Evolutionary conservation across 2,329 filamentous ascomycete genomes (phyloP), one percentile per base, ranked within the genome.

Genomic region (Macrophomina tecta): DNA sequence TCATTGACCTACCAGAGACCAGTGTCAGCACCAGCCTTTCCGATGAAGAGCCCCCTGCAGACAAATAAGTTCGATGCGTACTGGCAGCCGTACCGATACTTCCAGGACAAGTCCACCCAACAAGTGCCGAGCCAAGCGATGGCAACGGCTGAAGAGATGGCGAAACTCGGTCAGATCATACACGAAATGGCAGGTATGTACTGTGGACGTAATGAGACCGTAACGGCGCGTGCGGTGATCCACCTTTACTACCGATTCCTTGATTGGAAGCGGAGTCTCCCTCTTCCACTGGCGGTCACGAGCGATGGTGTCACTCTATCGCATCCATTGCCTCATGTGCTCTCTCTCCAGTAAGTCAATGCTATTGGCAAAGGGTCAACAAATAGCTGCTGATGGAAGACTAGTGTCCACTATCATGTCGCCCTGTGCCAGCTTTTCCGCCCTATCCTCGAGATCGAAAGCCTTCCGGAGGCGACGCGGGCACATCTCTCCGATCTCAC

Each of bases 31-130:
- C 66, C 69, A 16, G 55, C 69, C 7, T 52, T 49, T 45, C 64
- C 63, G 3, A 60, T 70, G 5, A 73, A 72, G 40, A 61, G 66
- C 5, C 49, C 69, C 14, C 67, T 73, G 12, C 61, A 68, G 12
- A 42, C 70, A 23, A 69, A 74, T 9, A 61, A 23, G 28, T 58
- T 68, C 52, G 65, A 69, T 48, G 64, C 64, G 12, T 62, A 60
- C 14, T 75, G 73, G 73, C 68, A 69, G 32, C 69, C 72, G 23
- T 75, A 75, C 48, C 70, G 72, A 34, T 68, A 65, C 48, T 67
- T 68, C 18, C 64, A 64, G 4, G 73, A 75, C 67, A 70, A 60
- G 40, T 53, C 58, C 40, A 60, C 46, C 11, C 65, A n/a, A 34
- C 68, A 58, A 23, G 58, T 67, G 9, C 68, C 69, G n/a, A 73